phyloP scores from a whole-genome alignment of 2,329 filamentous ascomycete genomes.

The Paraphoma chrysanthemicola region DNA sequence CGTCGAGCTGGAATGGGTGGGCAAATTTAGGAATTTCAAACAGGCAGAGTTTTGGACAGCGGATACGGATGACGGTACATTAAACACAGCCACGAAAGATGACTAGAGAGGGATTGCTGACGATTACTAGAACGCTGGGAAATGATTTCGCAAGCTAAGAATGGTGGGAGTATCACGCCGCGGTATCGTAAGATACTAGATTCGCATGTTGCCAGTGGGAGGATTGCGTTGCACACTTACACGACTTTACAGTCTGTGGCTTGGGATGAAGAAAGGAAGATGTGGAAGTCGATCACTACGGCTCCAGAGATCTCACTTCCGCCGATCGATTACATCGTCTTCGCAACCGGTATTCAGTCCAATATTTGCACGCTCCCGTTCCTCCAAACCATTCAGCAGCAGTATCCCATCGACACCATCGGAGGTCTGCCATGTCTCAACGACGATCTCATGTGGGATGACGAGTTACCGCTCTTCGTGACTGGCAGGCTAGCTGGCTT shows the following conservation, averaged over 20 bases:
- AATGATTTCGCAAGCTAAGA: slow-evolving; percentile 70
- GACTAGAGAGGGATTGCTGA: neutral
- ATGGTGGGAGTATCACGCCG: slow-evolving; percentile 79
- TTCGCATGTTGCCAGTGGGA: slow-evolving; percentile 60
- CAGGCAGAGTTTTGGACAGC: slow-evolving; percentile 80
- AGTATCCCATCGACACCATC: slow-evolving; percentile 67
- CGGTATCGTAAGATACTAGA: slow-evolving; percentile 72
- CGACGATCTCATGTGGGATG: slow-evolving; percentile 77
- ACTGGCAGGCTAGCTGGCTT: slow-evolving; percentile 73
- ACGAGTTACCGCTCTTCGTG: slow-evolving; percentile 75
- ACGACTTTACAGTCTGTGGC: slow-evolving; percentile 62
- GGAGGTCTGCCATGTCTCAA: slow-evolving; percentile 76
- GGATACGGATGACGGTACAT: slow-evolving; percentile 66
- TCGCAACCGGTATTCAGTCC: slow-evolving; percentile 74
- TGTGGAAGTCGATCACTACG: slow-evolving; percentile 45
- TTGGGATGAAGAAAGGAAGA: slow-evolving; percentile 58
- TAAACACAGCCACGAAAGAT: slow-evolving; percentile 5
- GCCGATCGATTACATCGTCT: slow-evolving; percentile 72
- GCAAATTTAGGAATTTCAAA: slow-evolving; percentile 79
- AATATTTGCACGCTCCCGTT: slow-evolving; percentile 68
- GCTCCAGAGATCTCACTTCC: slow-evolving; percentile 61
- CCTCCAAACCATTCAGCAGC: slow-evolving; percentile 64
- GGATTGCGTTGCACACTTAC: slow-evolving; percentile 63
- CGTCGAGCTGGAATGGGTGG: slow-evolving; percentile 78
- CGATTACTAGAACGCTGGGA: slow-evolving; percentile 63